These are phyloP conservation scores for Rhododendron mucronatum DNA, from an alignment of 148 eudicot genomes.

Conservation along the genomic window DNA sequence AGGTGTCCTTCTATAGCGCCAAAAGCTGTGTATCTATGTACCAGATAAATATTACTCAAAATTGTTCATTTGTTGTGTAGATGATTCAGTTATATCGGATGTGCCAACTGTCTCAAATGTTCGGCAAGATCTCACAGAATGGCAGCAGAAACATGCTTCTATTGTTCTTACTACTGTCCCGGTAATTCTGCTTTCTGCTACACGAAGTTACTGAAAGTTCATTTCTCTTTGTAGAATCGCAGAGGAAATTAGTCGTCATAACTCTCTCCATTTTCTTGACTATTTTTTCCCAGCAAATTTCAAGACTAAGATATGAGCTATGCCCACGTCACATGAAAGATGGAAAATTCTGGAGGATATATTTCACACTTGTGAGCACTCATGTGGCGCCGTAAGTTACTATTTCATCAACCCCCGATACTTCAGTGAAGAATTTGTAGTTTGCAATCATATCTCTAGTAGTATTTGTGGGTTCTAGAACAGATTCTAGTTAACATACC, in stretches of 20 bases:
- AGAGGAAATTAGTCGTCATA: background rate
- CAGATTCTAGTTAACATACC: background rate
- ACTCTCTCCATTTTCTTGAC: background rate
- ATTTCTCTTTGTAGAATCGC: background rate
- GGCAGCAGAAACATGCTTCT: slow-evolving; percentile 71
- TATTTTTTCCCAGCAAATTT: slow-evolving; percentile 47
- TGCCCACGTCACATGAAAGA: slow-evolving; percentile 73
- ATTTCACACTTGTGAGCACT: slow-evolving; percentile 63
- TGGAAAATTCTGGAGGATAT: slow-evolving; percentile 64
- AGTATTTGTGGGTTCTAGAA: background rate
- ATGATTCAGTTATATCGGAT: slow-evolving; percentile 51
- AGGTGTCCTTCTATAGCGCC: background rate
- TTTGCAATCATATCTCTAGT: background rate
- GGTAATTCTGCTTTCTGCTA: slow-evolving; percentile 27
- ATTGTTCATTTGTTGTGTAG: slow-evolving; percentile 22
- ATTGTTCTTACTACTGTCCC: slow-evolving; percentile 51
- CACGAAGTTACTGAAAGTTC: background rate
- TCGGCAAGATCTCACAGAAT: slow-evolving; percentile 63
- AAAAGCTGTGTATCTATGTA: background rate
- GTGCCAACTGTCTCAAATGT: slow-evolving; percentile 64
- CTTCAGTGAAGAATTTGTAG: background rate
- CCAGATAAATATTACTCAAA: background rate
- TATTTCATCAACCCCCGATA: background rate
- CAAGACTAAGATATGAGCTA: slow-evolving; percentile 57
- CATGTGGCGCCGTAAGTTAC: slow-evolving; percentile 56